Evolutionary conservation across 768 basidiomycete genomes (phyloP).

Genomic region (Leccinum boreale): DNA sequence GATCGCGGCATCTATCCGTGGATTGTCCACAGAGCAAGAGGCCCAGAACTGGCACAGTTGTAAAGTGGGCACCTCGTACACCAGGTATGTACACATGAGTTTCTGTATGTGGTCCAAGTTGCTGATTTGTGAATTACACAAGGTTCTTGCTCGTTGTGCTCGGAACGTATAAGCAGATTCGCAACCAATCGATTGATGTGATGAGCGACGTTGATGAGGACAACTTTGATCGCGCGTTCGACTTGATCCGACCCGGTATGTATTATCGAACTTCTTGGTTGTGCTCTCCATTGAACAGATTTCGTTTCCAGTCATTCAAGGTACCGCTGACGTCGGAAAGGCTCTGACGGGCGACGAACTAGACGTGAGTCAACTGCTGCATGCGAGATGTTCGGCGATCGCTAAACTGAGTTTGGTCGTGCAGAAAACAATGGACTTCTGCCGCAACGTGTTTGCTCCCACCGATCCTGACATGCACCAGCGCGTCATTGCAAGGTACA

Average conservation of each 20-base stretch:
- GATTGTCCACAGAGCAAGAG: constrained; percentile 1
- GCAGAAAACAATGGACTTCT: constrained; percentile 13
- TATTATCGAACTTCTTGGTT: background rate
- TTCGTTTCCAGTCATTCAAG: constrained; percentile 7
- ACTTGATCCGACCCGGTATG: constrained; percentile 9
- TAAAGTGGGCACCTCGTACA: constrained; percentile 10
- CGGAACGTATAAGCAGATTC: background rate
- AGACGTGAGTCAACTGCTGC: background rate
- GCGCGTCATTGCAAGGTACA: constrained; percentile 1
- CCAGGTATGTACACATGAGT: background rate
- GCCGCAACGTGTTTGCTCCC: constrained; percentile 1
- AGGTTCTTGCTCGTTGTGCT: constrained; percentile 10
- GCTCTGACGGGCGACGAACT: constrained; percentile 6
- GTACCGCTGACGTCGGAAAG: constrained; percentile 5
- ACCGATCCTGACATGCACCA: constrained; percentile 3
- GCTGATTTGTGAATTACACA: background rate
- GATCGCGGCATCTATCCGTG: constrained; percentile 9
- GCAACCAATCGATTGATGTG: background rate
- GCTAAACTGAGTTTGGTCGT: background rate
- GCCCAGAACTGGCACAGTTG: constrained; percentile 12
- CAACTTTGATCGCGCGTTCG: constrained; percentile 12
- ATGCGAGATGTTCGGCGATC: background rate
- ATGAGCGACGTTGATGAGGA: constrained; percentile 7
- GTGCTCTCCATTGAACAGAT: background rate
- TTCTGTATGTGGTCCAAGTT: background rate